Percentiles rank a stretch among this genome's conserved stretches.
phyloP scores from a whole-genome alignment of 2,329 filamentous ascomycete species.

The Aureobasidium uvarum region DNA sequence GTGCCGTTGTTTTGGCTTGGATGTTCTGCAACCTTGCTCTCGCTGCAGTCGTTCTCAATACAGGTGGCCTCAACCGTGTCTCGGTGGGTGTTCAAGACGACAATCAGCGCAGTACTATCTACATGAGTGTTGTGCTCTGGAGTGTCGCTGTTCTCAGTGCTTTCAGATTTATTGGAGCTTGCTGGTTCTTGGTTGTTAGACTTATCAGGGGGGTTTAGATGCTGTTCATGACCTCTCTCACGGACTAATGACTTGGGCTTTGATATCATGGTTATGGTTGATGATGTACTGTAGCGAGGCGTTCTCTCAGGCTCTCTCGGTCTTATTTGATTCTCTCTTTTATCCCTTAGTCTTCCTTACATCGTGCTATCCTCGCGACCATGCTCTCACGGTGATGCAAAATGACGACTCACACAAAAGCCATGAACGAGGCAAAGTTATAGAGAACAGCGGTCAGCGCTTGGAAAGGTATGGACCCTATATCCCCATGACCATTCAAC shows the following conservation, averaged over 20 bases:
- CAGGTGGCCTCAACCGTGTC: constrained; percentile 69
- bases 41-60: constrained; percentile 78
- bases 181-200: constrained; percentile 89
- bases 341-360: background rate
- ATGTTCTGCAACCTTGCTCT: constrained; percentile 95
- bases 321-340: background rate
- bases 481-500: no score
- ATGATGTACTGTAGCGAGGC: constrained; percentile 23
- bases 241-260: constrained; percentile 9
- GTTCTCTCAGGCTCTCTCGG: constrained; percentile 1
- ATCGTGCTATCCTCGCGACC: background rate
- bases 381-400: no score
- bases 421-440: no score
- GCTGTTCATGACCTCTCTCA: constrained; percentile 7
- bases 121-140: constrained; percentile 85
- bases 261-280: constrained; percentile 1
- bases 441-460: no score
- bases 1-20: constrained; percentile 88
- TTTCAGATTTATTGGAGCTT: constrained; percentile 82
- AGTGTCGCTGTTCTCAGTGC: constrained; percentile 79
- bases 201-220: constrained; percentile 63
- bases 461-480: no score
- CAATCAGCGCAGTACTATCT: constrained; percentile 66
- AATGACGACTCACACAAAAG: no score
- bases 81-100: constrained; percentile 37